Evolutionary conservation across 805 yeast species (phyloP).

Genomic region (Lipomyces anomalus): DNA sequence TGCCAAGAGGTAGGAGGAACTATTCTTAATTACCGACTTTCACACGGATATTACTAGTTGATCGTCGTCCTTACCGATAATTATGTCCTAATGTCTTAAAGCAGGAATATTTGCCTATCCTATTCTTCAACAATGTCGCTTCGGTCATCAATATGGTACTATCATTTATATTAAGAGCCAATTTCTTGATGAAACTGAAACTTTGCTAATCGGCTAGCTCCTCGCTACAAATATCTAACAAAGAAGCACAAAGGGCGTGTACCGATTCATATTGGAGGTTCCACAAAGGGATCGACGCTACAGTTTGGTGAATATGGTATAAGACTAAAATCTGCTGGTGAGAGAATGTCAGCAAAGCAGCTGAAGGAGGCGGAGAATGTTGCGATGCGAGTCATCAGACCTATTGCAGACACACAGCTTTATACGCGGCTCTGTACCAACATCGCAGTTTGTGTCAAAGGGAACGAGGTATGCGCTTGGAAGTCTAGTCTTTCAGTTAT

Average conservation of each 20-base stretch:
- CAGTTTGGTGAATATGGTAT: conserved; percentile 81
- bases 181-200: not conserved
- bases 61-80: too few species aligned
- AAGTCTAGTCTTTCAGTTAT: not conserved
- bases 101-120: not conserved
- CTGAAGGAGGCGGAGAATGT: conserved; percentile 86
- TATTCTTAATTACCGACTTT: too few species aligned
- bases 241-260: conserved; percentile 94
- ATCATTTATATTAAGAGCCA: conserved; percentile 40
- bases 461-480: conserved; percentile 57
- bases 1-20: too few species aligned
- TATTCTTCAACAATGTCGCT: conserved; percentile 10
- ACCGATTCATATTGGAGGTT: conserved; percentile 90
- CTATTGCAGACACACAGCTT: conserved; percentile 58
- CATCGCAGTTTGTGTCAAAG: conserved; percentile 89
- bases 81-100: not conserved
- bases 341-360: conserved; percentile 79
- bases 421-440: conserved; percentile 79
- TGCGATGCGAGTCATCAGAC: conserved; percentile 75
- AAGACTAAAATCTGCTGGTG: conserved; percentile 82
- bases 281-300: conserved; percentile 77
- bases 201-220: too few species aligned
- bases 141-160: conserved; percentile 41
- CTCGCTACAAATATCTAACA: conserved; percentile 22
- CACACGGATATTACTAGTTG: too few species aligned